These are phyloP conservation scores for Draba incana DNA, from an alignment of 345 rosid species.

Conservation along the genomic window DNA sequence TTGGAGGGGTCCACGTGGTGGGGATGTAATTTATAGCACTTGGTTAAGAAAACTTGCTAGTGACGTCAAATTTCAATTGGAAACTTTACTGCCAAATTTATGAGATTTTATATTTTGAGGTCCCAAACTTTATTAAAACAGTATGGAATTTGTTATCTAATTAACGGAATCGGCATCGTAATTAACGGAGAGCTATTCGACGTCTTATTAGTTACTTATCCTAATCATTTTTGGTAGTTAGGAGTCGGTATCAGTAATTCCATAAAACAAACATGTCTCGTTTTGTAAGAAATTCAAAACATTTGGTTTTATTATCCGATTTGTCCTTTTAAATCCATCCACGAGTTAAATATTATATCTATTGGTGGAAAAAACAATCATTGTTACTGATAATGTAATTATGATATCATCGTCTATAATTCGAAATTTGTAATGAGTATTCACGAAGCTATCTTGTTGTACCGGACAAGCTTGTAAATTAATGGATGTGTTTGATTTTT, in stretches of 20 bases:
- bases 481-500: conserved; percentile 12
- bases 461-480: conserved; percentile 25
- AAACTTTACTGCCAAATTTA: conserved; percentile 28
- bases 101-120: conserved; percentile 27
- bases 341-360: background rate
- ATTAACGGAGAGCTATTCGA: conserved; percentile 28
- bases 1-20: conserved; percentile 40
- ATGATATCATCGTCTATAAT: conserved; percentile 15
- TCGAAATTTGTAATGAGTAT: conserved; percentile 5
- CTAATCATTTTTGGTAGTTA: conserved; percentile 11
- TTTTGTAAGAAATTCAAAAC: conserved; percentile 1
- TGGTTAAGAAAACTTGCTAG: conserved; percentile 25
- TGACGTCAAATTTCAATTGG: conserved; percentile 30
- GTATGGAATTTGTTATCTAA: background rate
- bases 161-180: conserved; percentile 15
- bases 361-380: background rate
- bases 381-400: conserved; percentile 16
- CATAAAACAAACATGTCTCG: conserved; percentile 24
- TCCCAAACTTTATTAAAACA: conserved; percentile 32
- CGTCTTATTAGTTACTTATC: conserved; percentile 1
- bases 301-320: background rate
- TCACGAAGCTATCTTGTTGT: conserved; percentile 14
- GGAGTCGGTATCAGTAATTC: conserved; percentile 30
- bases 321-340: background rate
- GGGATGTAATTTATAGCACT: conserved; percentile 37